phyloP scores from a whole-genome alignment of 2,329 filamentous ascomycete genomes.

The Ophiostoma tasmaniense region DNA sequence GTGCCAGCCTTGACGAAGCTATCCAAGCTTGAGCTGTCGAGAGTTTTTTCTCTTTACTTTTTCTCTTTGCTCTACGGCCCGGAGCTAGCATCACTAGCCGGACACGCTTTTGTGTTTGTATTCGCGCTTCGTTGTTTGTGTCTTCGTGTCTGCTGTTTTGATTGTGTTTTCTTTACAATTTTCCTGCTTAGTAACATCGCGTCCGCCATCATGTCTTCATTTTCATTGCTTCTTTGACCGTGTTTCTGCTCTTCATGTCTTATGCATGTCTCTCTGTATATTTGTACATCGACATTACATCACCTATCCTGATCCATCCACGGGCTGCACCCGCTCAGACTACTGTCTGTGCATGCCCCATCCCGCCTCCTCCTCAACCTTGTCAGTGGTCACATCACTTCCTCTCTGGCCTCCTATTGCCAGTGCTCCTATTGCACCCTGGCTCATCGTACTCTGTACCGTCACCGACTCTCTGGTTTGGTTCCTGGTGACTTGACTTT shows the following conservation, averaged over 20 bases:
- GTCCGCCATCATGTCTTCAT: neutral
- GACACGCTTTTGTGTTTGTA: neutral
- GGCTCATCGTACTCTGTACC: neutral
- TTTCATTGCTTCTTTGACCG: neutral
- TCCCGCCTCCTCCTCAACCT: neutral
- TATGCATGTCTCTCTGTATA: neutral
- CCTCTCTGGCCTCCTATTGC: neutral
- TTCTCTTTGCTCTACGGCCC: neutral
- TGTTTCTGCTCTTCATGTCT: neutral
- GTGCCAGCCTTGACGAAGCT: constrained; percentile 13
- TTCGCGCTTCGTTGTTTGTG: neutral
- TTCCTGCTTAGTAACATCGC: neutral
- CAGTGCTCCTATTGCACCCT: neutral
- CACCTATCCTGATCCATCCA: neutral
- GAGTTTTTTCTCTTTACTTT: neutral
- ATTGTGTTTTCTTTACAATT: neutral
- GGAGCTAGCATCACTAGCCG: neutral
- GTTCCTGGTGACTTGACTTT: neutral
- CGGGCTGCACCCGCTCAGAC: neutral
- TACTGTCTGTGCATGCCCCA: neutral
- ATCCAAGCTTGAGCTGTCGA: neutral
- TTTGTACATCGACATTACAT: neutral
- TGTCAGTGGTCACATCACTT: neutral
- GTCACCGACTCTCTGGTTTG: constrained; percentile 5
- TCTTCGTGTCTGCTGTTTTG: neutral